Percentiles rank a stretch among this genome's conserved stretches.
These are phyloP conservation scores for Cercospora sp. DNA, from an alignment of 2,329 filamentous ascomycete genomes.

Conservation along the genomic window DNA sequence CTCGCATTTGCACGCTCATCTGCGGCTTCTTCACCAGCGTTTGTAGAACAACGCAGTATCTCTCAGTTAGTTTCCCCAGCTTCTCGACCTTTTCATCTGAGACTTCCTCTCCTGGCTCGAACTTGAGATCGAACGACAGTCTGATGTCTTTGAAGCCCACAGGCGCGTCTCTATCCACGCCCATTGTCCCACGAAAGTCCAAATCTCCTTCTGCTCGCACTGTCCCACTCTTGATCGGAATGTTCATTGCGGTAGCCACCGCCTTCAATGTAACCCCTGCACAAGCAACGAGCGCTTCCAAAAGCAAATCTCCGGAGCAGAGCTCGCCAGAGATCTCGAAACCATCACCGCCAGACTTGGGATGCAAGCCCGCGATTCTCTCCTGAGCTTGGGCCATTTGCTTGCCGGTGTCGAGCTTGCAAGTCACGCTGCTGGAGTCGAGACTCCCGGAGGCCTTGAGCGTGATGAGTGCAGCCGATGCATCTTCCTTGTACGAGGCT, in stretches of 20 bases:
- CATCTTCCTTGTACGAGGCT: conserved; percentile 47
- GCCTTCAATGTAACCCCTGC: conserved; percentile 54
- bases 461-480: conserved; percentile 49
- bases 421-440: conserved; percentile 49
- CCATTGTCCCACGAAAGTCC: conserved; percentile 53
- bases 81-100: conserved; percentile 47
- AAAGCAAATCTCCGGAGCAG: conserved; percentile 53
- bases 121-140: conserved; percentile 47
- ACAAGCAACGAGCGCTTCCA: conserved; percentile 53
- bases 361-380: conserved; percentile 51
- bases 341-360: conserved; percentile 49
- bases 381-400: conserved; percentile 44
- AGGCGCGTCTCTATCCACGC: conserved; percentile 48
- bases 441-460: conserved; percentile 48
- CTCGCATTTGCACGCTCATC: conserved; percentile 38
- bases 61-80: conserved; percentile 51
- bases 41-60: conserved; percentile 51
- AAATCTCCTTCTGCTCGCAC: conserved; percentile 51
- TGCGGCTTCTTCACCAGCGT: conserved; percentile 43
- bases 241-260: conserved; percentile 50
- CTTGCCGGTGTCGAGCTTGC: conserved; percentile 48
- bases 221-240: conserved; percentile 46
- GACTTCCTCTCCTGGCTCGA: conserved; percentile 41
- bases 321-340: conserved; percentile 48
- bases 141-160: conserved; percentile 52